Evolutionary conservation across 2,329 filamentous ascomycete genomes (phyloP), one percentile per base, ranked within the genome.

Genomic region (Chrysosporium queenslandicum): DNA sequence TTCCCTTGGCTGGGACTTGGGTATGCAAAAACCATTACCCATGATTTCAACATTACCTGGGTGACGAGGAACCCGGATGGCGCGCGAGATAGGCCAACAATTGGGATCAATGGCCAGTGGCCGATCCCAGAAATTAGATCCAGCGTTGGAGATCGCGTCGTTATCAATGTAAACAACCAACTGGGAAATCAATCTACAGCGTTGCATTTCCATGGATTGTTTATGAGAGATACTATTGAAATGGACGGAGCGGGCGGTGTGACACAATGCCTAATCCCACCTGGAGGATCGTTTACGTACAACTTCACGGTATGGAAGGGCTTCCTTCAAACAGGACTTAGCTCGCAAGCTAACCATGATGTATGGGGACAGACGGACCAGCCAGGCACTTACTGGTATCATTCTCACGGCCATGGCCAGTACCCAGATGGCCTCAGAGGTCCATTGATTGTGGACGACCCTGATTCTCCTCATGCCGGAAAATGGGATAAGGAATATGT

Each of bases 131-230:
- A 46, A 16, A 50, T 54, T 16, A 50, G 52, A 23, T 54, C 52
- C 11, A 46, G 42, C 2, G 41, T 54, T 21, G 52, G 52, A 18
- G 52, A 54, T 20, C 52, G 45, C 32, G 37, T 54, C 21, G 29
- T 54, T 23, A 29, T 54, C 18, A 34, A 46, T 37, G 34, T 46
- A 14, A 54, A 50, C 29, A 54, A 54, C 30, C 46, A 50, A 18
- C 39, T 54, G 3, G 46, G 46, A 29, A 50, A 54, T 32, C 52
- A 54, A 23, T 39, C 52, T 16, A 58, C 58, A 16, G 60, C 60
- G 27, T 56, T 68, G 20, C 66, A 68, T 51, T 87, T 84, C 59
- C 84, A 87, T 61, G 85, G 84, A 46, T 62, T 86, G 5, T 85
- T 77, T 67, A 77, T 80, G 73, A 83, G 83, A 80, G 80, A 23